Base-by-base conservation (phyloP, 2,329 filamentous ascomycete genomes). In the Fusarium ambrosium region DNA sequence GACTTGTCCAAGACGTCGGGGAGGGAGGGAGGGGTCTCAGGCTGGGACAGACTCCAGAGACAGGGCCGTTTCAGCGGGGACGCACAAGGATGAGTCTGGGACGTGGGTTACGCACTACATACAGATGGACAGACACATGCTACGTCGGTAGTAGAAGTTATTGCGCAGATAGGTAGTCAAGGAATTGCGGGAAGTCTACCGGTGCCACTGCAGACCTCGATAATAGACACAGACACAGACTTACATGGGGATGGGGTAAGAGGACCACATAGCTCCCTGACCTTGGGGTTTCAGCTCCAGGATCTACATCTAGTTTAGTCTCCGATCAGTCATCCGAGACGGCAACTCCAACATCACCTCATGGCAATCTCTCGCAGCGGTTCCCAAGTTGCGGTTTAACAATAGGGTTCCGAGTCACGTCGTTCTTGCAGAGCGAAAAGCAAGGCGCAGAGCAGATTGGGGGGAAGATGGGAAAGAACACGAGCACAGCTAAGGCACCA, bases 401-500 rank as follows among this genome's bases (percentile, higher is more conserved):
- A 7, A 51, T 29, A 16, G 24, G 24, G 29, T 51, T 29, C 11
- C 45, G 14, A 24, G 24, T 29, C 43, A 48, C 43, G 43, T 48
- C 10, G 20, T 20, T 22, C 24, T 41, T 13, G 37, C 36, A 43
- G 24, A 29, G 16, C 59, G 58, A 43, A 61, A 32, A 45, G n/a
- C 14, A 61, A 45, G 55, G 6, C 36, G 18, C 32, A 39, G 34
- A n/a, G 48, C 24, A 29, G 48, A 53, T 53, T n/a, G 16, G 27
- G 24, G 48, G 24, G 10, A 11, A 27, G 27, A 51, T 4, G 45
- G 45, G 9, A 48, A 29, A 51, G 24, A 62, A 43, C 61, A 39
- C 48, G 63, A 61, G 59, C 39, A 61, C 34, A 24, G 43, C 36
- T 56, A 61, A 61, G 24, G 39, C 59, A 61, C 36, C 37, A 61